Base-by-base conservation (phyloP, 2,329 filamentous ascomycete genomes). In the Penicillium sp. region DNA sequence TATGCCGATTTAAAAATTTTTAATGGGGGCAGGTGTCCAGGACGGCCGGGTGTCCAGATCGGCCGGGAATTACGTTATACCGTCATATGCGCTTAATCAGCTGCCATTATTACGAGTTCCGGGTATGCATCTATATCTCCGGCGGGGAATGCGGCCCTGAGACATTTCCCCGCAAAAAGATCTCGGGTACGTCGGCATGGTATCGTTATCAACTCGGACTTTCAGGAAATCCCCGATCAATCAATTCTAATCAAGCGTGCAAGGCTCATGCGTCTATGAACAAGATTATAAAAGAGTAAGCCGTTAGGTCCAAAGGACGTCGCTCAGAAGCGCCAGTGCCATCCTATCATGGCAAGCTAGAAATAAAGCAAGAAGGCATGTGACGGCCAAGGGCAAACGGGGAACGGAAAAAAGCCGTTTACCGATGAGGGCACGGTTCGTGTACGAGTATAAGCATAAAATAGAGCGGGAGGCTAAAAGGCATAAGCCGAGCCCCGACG, bases 191-290 rank as follows among this genome's bases (percentile, higher is more conserved):
- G 2, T 7, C 39, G 39, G 39, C 35, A 20, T 11, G 2, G 8
- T 38, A 38, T 22, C 20, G 4, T 22, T 22, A 22, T 38, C 16
- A 38, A 11, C 9, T 20, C 18, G 35, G 35, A 38, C 35, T 38
- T 20, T 40, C 44, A 33, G 40, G 16, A 22, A 39, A 36, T 8
- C 25, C 35, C 44, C 33, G 9, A 25, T 45, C 24, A 35, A 22
- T 47, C 35, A 7, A 47, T 40, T 41, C 39, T 27, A 18, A 41
- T 41, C 30, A 27, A 18, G 22, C 45, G 43, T 53, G 51, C 51
- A 46, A 49, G 33, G 38, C 48, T 43, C 27, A 54, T 54, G 54
- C 48, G 40, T 57, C 55, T 55, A 57, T 55, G 44, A 20, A 41
- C 44, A 14, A 27, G 28, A 44, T 51, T 48, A 49, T 16, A 48